Evolutionary conservation across 768 basidiomycete species (phyloP).

Genomic region (Suillus weaverae): DNA sequence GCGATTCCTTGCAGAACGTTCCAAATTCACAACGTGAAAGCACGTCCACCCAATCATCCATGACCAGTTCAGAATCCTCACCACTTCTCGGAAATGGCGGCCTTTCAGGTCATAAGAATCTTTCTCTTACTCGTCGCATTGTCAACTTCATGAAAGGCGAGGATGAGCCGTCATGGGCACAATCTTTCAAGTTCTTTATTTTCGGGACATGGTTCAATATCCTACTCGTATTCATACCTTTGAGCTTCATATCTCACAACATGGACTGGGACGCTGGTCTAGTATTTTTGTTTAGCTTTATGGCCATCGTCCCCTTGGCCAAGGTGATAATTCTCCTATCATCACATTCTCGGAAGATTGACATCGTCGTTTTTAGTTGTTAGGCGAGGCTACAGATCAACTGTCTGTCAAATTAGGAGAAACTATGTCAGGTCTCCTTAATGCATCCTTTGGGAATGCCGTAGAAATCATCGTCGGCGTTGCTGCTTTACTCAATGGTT

Average conservation of each 20-base stretch:
- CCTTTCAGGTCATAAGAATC: conserved; percentile 14
- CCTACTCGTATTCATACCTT: conserved; percentile 77
- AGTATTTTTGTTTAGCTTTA: conserved; percentile 74
- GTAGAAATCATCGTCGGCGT: conserved; percentile 91
- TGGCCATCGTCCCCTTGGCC: conserved; percentile 86
- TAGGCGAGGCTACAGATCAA: conserved; percentile 83
- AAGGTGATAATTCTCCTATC: conserved; percentile 48
- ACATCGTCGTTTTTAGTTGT: conserved; percentile 43
- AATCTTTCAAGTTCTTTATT: conserved; percentile 60
- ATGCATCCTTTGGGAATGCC: conserved; percentile 82
- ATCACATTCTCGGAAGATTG: neutral
- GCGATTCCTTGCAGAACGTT: neutral
- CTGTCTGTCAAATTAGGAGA: conserved; percentile 77
- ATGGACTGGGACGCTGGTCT: conserved; percentile 73
- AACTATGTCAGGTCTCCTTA: conserved; percentile 83
- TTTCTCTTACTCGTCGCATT: conserved; percentile 30
- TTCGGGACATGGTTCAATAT: conserved; percentile 72
- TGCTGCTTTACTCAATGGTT: conserved; percentile 79
- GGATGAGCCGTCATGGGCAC: conserved; percentile 60
- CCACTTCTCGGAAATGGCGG: conserved; percentile 48
- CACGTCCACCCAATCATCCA: conserved; percentile 7
- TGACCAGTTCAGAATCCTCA: conserved; percentile 42
- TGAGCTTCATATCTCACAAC: conserved; percentile 64
- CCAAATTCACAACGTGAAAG: neutral
- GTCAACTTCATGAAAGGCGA: conserved; percentile 47